Conservation (phyloP, 495 filamentous ascomycete genomes). For the Letharia columbiana region DNA sequence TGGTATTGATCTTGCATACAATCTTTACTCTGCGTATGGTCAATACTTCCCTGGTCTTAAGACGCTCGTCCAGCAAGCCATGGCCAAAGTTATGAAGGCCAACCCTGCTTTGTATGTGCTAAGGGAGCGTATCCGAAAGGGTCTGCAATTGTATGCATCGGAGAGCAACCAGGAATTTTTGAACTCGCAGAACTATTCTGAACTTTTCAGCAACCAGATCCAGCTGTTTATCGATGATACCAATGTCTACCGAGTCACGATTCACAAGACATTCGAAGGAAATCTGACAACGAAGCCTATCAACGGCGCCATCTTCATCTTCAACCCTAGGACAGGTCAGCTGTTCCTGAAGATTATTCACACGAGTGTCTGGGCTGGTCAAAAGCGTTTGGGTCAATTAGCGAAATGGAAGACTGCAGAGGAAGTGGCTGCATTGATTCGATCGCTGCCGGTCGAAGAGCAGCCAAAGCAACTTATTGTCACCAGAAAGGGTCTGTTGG, state of each 20-base stretch:
- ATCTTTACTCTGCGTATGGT: conserved; percentile 94
- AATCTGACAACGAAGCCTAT: conserved; percentile 99
- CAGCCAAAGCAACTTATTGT: conserved; percentile 99
- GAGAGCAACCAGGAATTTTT: conserved; percentile 99
- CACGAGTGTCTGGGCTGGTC: conserved; percentile 98
- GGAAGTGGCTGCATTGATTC: conserved; percentile 97
- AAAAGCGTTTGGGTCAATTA: conserved; percentile 96
- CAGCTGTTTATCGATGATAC: conserved; percentile 99
- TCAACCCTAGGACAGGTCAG: conserved; percentile 96
- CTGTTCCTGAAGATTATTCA: conserved; percentile 99
- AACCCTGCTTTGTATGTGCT: conserved; percentile 96
- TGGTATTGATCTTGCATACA: conserved; percentile 95
- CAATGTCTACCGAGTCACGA: conserved; percentile 98
- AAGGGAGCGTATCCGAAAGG: conserved; percentile 96
- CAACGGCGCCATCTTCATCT: conserved; percentile 99
- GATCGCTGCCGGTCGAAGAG: conserved; percentile 94
- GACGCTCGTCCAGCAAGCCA: conserved; percentile 91
- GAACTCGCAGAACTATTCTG: conserved; percentile 99
- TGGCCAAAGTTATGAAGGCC: conserved; percentile 99
- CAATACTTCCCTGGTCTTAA: conserved; percentile 99
- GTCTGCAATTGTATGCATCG: conserved; percentile 94
- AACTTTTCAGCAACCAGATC: conserved; percentile 97
- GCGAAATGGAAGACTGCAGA: conserved; percentile 99
- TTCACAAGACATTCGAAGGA: conserved; percentile 99
- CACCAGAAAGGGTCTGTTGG: conserved; percentile 91